A percentile compares a stretch with the other conserved stretches of the same genome.
Conservation (phyloP, 1,139 yeast species). For the Kluyveromyces sp. region DNA sequence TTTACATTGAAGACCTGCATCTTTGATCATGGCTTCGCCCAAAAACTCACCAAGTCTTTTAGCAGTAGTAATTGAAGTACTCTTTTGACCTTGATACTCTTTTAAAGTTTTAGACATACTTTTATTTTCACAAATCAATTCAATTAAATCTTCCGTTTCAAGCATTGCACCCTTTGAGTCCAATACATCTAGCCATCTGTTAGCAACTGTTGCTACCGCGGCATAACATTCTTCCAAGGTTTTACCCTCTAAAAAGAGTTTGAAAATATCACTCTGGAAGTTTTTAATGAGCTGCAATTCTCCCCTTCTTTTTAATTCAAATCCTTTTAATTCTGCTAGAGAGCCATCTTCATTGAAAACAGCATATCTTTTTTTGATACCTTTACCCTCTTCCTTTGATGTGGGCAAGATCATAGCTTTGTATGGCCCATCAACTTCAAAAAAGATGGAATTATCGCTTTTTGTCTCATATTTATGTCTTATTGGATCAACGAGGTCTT, state of each 20-base stretch:
- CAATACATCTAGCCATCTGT: slow-evolving; percentile 90
- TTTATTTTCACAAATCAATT: slow-evolving; percentile 91
- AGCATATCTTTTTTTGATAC: slow-evolving; percentile 91
- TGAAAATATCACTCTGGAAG: slow-evolving; percentile 91
- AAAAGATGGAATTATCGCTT: slow-evolving; percentile 90
- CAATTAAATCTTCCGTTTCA: slow-evolving; percentile 91
- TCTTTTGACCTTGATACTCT: slow-evolving; percentile 85
- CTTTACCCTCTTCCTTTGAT: slow-evolving; percentile 95
- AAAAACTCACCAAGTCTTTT: slow-evolving; percentile 85
- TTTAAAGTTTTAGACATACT: slow-evolving; percentile 88
- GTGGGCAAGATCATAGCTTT: slow-evolving; percentile 97
- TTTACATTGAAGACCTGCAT: slow-evolving; percentile 92
- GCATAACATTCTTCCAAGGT: slow-evolving; percentile 72
- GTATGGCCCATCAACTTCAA: slow-evolving; percentile 98
- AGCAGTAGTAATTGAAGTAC: slow-evolving; percentile 95
- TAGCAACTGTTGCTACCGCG: slow-evolving; percentile 88
- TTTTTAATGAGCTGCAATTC: slow-evolving; percentile 89
- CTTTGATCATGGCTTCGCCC: slow-evolving; percentile 97
- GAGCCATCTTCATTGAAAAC: slow-evolving; percentile 94
- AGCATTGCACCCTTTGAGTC: slow-evolving; percentile 81
- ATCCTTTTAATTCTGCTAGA: slow-evolving; percentile 91
- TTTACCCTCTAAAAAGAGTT: slow-evolving; percentile 79
- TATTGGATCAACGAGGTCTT: slow-evolving; percentile 66
- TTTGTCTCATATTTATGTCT: slow-evolving; percentile 63
- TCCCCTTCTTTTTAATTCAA: slow-evolving; percentile 94